A percentile compares a stretch with the other conserved stretches of the same genome.
Evolutionary conservation across 495 filamentous ascomycete species (phyloP).

Genomic region (Xylaria flabelliformis): DNA sequence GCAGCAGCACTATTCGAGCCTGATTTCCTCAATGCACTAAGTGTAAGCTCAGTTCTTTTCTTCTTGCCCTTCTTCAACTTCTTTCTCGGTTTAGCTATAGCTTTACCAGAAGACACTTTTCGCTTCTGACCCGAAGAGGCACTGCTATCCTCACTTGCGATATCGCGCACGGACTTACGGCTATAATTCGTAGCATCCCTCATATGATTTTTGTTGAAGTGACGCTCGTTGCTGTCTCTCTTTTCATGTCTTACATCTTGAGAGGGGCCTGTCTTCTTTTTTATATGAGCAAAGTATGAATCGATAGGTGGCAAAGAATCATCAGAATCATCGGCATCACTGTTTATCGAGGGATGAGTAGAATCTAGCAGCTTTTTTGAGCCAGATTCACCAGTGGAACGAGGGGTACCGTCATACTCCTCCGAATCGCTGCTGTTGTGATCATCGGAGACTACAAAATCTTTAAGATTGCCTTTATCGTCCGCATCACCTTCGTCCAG

Average conservation of each 20-base stretch:
- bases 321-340: slow-evolving; percentile 12
- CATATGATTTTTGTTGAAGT: background rate
- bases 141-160: background rate
- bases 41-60: slow-evolving; percentile 53
- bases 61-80: slow-evolving; percentile 45
- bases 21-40: slow-evolving; percentile 71
- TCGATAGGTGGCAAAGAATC: slow-evolving; percentile 26
- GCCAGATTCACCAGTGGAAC: background rate
- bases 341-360: background rate
- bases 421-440: slow-evolving; percentile 44
- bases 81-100: slow-evolving; percentile 27
- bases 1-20: slow-evolving; percentile 62
- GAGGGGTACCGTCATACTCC: background rate
- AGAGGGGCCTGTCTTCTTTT: background rate
- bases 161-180: background rate
- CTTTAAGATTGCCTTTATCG: slow-evolving; percentile 57
- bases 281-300: background rate
- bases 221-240: background rate
- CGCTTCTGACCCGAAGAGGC: slow-evolving; percentile 27
- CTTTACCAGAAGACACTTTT: slow-evolving; percentile 28
- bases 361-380: background rate
- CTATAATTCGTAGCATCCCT: background rate
- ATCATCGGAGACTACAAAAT: slow-evolving; percentile 65
- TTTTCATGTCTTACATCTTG: background rate
- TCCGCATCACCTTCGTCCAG: slow-evolving; percentile 48